Conservation (phyloP, 441 rosid species). For the Erodium texanum region DNA sequence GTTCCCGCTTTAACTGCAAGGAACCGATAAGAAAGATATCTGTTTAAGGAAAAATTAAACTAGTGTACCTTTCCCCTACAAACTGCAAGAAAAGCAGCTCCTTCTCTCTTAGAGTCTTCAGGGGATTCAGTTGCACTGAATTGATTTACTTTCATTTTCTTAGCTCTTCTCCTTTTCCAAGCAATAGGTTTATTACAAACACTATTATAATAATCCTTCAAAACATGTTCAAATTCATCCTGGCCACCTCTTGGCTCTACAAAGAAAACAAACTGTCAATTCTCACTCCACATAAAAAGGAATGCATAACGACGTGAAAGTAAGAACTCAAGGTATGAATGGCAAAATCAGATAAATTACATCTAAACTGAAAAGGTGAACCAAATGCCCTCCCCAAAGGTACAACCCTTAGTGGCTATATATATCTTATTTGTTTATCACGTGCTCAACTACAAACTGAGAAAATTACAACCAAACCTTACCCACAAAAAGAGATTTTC, state of each 20-base stretch:
- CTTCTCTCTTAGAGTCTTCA: conserved; percentile 37
- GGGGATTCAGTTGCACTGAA: conserved; percentile 26
- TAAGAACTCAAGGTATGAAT: conserved; percentile 12
- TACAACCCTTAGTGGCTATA: conserved; percentile 6
- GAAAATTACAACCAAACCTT: conserved; percentile 16
- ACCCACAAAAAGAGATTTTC: conserved; percentile 72
- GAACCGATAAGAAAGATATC: conserved; percentile 1
- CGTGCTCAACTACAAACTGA: conserved; percentile 4
- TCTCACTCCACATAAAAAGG: conserved; percentile 11
- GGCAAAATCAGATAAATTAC: conserved; percentile 5
- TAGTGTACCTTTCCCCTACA: conserved; percentile 81
- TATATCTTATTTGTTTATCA: conserved; percentile 7
- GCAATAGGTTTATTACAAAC: conserved; percentile 32
- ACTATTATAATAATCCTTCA: conserved; percentile 68
- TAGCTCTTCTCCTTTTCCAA: conserved; percentile 48
- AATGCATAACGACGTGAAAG: conserved; percentile 12
- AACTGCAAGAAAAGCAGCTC: conserved; percentile 94
- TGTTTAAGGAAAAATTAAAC: conserved; percentile 9
- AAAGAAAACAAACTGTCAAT: conserved; percentile 20
- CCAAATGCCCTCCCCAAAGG: background rate
- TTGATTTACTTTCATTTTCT: conserved; percentile 34
- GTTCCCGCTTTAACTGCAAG: too few relatives aligned
- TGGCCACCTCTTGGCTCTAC: conserved; percentile 89
- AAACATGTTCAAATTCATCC: conserved; percentile 69
- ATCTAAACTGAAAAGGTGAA: conserved; percentile 9